Evolutionary conservation across 306 rosid species (phyloP).

Genomic region (Clitoria ternatea): DNA sequence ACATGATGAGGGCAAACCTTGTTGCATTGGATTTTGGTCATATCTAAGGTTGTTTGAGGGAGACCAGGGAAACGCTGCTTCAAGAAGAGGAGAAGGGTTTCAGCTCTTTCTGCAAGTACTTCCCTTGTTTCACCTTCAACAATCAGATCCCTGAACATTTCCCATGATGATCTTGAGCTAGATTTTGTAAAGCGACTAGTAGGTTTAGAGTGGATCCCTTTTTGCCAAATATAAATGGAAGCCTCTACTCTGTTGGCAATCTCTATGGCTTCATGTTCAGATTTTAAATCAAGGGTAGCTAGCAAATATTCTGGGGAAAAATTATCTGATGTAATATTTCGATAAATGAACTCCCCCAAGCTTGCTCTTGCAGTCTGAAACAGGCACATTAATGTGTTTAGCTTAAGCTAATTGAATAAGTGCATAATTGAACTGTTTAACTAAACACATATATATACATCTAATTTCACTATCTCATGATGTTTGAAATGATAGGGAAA

Average conservation of each 20-base stretch:
- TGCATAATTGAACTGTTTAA: not conserved
- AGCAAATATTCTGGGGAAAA: conserved; percentile 69
- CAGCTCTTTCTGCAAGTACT: conserved; percentile 74
- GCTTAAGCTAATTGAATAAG: not conserved
- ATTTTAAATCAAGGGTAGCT: conserved; percentile 68
- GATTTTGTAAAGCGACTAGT: conserved; percentile 26
- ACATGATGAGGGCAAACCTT: conserved; percentile 43
- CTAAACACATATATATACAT: not conserved
- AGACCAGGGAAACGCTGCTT: conserved; percentile 82
- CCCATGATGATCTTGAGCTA: conserved; percentile 83
- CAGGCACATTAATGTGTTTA: too few species aligned
- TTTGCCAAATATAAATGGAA: conserved; percentile 62
- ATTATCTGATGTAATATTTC: conserved; percentile 63
- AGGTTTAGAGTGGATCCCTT: conserved; percentile 49
- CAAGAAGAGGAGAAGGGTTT: conserved; percentile 63
- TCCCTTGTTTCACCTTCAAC: conserved; percentile 82
- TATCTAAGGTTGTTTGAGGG: conserved; percentile 80
- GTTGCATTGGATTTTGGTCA: conserved; percentile 83
- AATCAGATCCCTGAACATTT: conserved; percentile 83
- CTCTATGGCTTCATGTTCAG: conserved; percentile 90
- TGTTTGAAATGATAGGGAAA: not conserved
- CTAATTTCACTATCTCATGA: not conserved
- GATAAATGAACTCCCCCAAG: conserved; percentile 77
- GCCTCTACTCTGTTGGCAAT: conserved; percentile 82
- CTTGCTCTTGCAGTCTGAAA: conserved; percentile 79